Base-by-base conservation (phyloP, 768 basidiomycete species). In the Grammothele lineata region DNA sequence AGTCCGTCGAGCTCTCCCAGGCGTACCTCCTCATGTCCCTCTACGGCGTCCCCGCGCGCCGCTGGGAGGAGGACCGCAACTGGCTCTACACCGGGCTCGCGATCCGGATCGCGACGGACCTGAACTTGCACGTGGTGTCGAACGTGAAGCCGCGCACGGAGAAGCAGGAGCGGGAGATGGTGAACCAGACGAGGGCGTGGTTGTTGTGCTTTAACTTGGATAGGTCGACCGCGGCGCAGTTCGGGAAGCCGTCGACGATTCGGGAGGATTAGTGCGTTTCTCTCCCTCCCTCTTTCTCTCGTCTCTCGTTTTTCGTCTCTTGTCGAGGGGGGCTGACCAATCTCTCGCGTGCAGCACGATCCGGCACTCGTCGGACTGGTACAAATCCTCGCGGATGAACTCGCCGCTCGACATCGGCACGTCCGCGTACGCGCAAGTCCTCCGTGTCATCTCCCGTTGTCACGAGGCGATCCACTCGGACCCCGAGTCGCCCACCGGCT, bases 71-170 rank as follows among this genome's bases (percentile, higher is more conserved):
- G 56, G 91, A 94, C 60, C 75, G 90, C 23, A 88, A 87, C 47
- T 94, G 91, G 88, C 63, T 93, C 39, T 90, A 91, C 59, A 86
- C 89, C 4, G 91, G 92, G 18, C 78, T 92, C 51, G 91, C 90
- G 1, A 85, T 92, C 26, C 82, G 88, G 51, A 85, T 93, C 61
- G 92, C 91, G 4, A 92, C 91, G 2, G 92, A 94, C 61, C 71
- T 95, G 35, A 93, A 93, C 62, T 66, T 94, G 19, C 91, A 97
- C 58, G 76, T 86, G 18, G 85, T 87, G 4, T 76, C 78, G 21
- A 80, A 83, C 2, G 80, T 82, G 21, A 83, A 84, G 56, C 87
- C 88, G 9, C 72, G 79, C 45, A 81, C 76, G 19, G 88, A 92
- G 64, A 80, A 74, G 30, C 80, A 87, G 53, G 87, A 87, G 53